Base-by-base conservation (phyloP, 192 early-diverging fungal genomes). In the Linnemannia schmuckeri region DNA sequence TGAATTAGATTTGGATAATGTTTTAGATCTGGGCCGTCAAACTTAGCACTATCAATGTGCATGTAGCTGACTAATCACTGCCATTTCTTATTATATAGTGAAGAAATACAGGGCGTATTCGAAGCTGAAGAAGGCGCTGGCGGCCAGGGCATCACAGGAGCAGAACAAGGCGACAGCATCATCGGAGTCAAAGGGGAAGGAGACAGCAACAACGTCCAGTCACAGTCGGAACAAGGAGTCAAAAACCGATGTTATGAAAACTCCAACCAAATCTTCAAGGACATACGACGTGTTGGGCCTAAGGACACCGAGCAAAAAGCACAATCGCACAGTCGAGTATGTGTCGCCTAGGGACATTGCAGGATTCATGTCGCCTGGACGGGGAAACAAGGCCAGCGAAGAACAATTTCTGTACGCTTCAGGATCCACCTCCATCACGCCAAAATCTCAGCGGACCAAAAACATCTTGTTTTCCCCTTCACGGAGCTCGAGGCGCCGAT, bases 351-450 rank as follows among this genome's bases (percentile, higher is more conserved):
- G 72, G 24, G 78, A 77, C 22, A 68, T 46, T 40, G 46, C 80
- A 40, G 85, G 85, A 5, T 40, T 87, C 54, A 87, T 87, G 79
- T 87, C 85, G 3, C 85, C 85, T 2, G 76, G 79, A 24, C 40
- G 75, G 44, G 35, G 33, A 0, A 77, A 20, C 30, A 79, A 69
- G 54, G 20, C 6, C n/a, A 55, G 40, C 7, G 70, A 74, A 2
- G 84, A 77, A 22, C 70, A 57, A 40, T 35, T 49, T 35, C 75
- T 77, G 24, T 77, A 73, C 72, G 27, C 69, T 1, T 40, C 84
- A 3, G 46, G 20, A 13, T 70, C 54, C 38, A 33, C 70, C 17
- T 72, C 55, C 22, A 52, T 75, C 0, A 70, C 81, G 1, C 76
- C 81, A 63, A 82, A 17, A 4, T 55, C 72, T 0, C 75, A 78